Conservation (phyloP, 2,329 filamentous ascomycete species). For the Neurospora sp. region DNA sequence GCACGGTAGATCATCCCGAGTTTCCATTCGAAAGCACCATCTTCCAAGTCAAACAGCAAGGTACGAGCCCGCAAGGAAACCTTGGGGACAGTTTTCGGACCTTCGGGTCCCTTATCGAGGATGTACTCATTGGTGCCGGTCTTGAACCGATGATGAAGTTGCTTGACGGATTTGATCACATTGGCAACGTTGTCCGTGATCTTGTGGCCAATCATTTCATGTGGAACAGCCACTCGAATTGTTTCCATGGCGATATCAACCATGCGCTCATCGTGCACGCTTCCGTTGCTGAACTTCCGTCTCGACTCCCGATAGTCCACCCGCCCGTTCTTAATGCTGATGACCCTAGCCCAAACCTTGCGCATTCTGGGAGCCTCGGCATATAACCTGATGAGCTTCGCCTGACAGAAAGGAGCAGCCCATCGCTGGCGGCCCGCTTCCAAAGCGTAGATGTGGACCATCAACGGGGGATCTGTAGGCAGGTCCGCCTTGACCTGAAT, state of each 20-base stretch:
- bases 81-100: constrained; percentile 76
- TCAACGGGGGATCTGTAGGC: constrained; percentile 80
- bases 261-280: constrained; percentile 61
- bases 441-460: constrained; percentile 78
- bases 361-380: constrained; percentile 77
- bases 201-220: constrained; percentile 80
- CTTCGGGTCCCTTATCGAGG: constrained; percentile 73
- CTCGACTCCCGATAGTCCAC: constrained; percentile 71
- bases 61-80: constrained; percentile 73
- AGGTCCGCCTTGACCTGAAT: constrained; percentile 83
- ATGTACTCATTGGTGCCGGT: constrained; percentile 84
- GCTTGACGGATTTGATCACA: constrained; percentile 73
- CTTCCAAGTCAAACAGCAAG: constrained; percentile 84
- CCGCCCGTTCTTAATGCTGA: constrained; percentile 73
- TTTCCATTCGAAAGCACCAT: constrained; percentile 96
- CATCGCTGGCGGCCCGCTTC: constrained; percentile 80
- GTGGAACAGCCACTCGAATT: constrained; percentile 77
- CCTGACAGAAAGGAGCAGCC: constrained; percentile 70
- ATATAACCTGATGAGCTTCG: constrained; percentile 73
- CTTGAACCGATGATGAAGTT: constrained; percentile 86
- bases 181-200: constrained; percentile 94
- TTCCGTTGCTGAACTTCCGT: constrained; percentile 51
- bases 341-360: constrained; percentile 73
- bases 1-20: constrained; percentile 87
- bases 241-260: constrained; percentile 80